Conservation (phyloP, 1,284 basidiomycete species). For the Tilletia setariae region DNA sequence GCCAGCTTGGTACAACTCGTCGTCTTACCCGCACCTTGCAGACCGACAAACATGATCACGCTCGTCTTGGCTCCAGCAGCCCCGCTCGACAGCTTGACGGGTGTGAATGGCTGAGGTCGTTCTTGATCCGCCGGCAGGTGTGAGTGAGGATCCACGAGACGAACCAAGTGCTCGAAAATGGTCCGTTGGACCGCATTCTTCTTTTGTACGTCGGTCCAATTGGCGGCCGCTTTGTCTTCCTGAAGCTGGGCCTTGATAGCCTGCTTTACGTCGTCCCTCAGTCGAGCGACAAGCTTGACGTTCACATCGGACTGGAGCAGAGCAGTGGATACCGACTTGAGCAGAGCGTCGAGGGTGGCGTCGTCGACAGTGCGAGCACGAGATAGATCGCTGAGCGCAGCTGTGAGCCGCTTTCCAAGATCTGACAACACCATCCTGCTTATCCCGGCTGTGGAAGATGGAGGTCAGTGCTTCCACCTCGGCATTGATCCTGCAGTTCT, state of each 20-base stretch:
- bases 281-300: slow-evolving; percentile 84
- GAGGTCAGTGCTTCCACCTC: not conserved
- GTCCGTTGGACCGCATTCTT: slow-evolving; percentile 58
- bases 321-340: slow-evolving; percentile 92
- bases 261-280: slow-evolving; percentile 72
- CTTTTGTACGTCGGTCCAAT: slow-evolving; percentile 42
- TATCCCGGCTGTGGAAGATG: not conserved
- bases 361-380: slow-evolving; percentile 74
- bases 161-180: slow-evolving; percentile 93
- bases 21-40: slow-evolving; percentile 92
- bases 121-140: slow-evolving; percentile 33
- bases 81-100: slow-evolving; percentile 65
- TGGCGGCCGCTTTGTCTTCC: slow-evolving; percentile 35
- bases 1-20: slow-evolving; percentile 76
- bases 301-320: slow-evolving; percentile 96
- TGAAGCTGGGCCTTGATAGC: slow-evolving; percentile 65
- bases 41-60: slow-evolving; percentile 73
- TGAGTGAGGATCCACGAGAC: slow-evolving; percentile 77
- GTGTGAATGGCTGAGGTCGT: slow-evolving; percentile 71
- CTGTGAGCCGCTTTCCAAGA: slow-evolving; percentile 88
- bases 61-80: slow-evolving; percentile 68
- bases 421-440: slow-evolving; percentile 85
- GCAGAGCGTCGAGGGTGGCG: slow-evolving; percentile 61
- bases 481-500: not conserved
- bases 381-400: slow-evolving; percentile 84